Conservation (phyloP, 805 yeast genomes). For the Candida quercuum region DNA sequence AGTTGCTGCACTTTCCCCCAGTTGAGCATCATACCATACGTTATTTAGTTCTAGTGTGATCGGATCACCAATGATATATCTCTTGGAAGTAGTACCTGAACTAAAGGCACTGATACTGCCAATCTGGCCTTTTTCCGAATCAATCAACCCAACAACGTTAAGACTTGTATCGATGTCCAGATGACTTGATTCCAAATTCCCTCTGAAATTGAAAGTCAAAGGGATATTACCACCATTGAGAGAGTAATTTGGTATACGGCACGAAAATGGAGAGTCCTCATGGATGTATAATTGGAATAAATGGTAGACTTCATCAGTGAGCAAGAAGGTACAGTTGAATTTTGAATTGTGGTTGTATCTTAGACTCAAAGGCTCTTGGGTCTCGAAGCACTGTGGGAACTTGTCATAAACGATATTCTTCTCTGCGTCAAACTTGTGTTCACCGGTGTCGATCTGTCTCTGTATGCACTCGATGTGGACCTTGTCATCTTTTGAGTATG, state of each 20-base stretch:
- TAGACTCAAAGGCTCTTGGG: constrained; percentile 53
- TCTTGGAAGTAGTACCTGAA: constrained; percentile 48
- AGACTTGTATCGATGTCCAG: constrained; percentile 57
- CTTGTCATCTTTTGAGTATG: constrained; percentile 33
- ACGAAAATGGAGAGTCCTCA: constrained; percentile 71
- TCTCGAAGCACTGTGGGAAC: constrained; percentile 62
- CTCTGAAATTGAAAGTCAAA: constrained; percentile 57
- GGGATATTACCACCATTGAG: constrained; percentile 44
- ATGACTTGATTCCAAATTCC: constrained; percentile 62
- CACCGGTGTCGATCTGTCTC: constrained; percentile 70
- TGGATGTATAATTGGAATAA: constrained; percentile 71
- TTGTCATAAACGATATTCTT: constrained; percentile 50
- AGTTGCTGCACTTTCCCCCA: background rate
- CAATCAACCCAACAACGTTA: constrained; percentile 37
- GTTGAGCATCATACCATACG: constrained; percentile 41
- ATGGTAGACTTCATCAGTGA: constrained; percentile 64
- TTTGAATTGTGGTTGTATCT: constrained; percentile 45
- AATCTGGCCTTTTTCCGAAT: constrained; percentile 28
- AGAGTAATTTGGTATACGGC: constrained; percentile 49
- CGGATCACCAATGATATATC: constrained; percentile 61
- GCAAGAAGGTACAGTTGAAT: constrained; percentile 52
- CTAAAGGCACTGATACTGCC: constrained; percentile 46
- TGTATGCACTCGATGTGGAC: constrained; percentile 55
- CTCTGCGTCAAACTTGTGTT: constrained; percentile 60
- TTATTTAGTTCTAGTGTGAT: constrained; percentile 53